These are phyloP conservation scores for Plasmodium relictum DNA, from an alignment of 169 alveolate genomes.

Conservation along the genomic window DNA sequence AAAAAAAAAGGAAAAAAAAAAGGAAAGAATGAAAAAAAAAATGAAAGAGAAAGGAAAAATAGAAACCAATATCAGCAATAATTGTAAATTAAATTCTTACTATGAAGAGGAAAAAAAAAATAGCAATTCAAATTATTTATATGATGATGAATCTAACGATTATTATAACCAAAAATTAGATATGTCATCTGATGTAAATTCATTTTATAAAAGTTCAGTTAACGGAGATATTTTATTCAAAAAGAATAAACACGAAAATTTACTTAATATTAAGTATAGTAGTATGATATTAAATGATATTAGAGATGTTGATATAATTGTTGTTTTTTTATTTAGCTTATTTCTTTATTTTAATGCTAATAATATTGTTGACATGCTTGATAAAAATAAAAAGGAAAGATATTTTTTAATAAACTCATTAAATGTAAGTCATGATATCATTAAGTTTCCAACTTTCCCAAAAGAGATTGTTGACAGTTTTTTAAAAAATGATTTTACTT, in stretches of 20 bases:
- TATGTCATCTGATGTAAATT: background rate
- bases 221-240: slow-evolving; percentile 19
- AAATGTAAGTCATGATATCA: slow-evolving; percentile 69
- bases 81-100: background rate
- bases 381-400: slow-evolving; percentile 50
- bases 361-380: slow-evolving; percentile 73
- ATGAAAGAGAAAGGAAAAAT: background rate
- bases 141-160: slow-evolving; percentile 9
- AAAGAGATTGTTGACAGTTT: slow-evolving; percentile 67
- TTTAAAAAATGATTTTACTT: slow-evolving; percentile 75
- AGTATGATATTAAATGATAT: slow-evolving; percentile 71
- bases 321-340: slow-evolving; percentile 56
- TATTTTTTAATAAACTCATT: slow-evolving; percentile 43
- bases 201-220: slow-evolving; percentile 5
- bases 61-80: background rate
- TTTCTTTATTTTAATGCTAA: slow-evolving; percentile 76
- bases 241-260: slow-evolving; percentile 33
- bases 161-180: slow-evolving; percentile 1
- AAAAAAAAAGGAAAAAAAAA: background rate
- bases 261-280: slow-evolving; percentile 54
- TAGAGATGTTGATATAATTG: slow-evolving; percentile 63
- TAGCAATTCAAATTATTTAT: background rate
- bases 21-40: background rate
- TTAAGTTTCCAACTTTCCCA: slow-evolving; percentile 74
- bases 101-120: background rate